Evolutionary conservation across 805 yeast genomes (phyloP), one percentile per base, ranked within the genome.

Genomic region (Ogataea philodendri): DNA sequence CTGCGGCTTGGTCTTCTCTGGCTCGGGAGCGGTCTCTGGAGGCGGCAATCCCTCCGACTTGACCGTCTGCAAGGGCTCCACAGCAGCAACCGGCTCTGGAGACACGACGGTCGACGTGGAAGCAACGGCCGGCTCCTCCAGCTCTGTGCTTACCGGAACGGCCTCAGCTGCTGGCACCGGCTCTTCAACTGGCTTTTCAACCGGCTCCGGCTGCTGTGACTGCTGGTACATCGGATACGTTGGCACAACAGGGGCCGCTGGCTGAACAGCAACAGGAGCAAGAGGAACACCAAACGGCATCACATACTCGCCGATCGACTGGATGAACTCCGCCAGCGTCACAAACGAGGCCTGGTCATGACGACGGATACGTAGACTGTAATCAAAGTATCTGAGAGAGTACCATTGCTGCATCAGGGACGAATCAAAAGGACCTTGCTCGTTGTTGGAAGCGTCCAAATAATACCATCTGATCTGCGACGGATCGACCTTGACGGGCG

Each of bases 391-490:
- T 3, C 78, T 76, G 26, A 70, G 71, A 7, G 71, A 52, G 39
- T 72, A 76, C 96, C 96, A 86, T 33, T 66, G 76, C 45, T 84
- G 89, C 96, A 86, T 86, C 60, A 72, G 61, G 16, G 60, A 56
- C 3, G 89, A 87, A 30, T 67, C 66, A 59, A 86, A 86, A 3
- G 96, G 95, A 15, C 96, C 96, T 55, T 85, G 95, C 43, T 76
- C 78, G 32, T 61, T 69, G 4, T 84, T 85, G 25, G 69, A 57
- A 0, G 85, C 78, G 56, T 86, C 96, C 36, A 80, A 62, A 56
- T 86, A 86, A 39, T 63, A 62, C 96, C 96, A 86, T 31, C 69
- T 62, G 46, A 79, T 67, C 33, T 65, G 57, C 7, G 51, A 36
- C 1, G 62, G 58, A 13, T 48, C 49, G 32, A 45, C 23, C 20